Evolutionary conservation across 140 eudicot genomes (phyloP), one percentile per base, ranked within the genome.

Genomic region (Oenanthe javanica): DNA sequence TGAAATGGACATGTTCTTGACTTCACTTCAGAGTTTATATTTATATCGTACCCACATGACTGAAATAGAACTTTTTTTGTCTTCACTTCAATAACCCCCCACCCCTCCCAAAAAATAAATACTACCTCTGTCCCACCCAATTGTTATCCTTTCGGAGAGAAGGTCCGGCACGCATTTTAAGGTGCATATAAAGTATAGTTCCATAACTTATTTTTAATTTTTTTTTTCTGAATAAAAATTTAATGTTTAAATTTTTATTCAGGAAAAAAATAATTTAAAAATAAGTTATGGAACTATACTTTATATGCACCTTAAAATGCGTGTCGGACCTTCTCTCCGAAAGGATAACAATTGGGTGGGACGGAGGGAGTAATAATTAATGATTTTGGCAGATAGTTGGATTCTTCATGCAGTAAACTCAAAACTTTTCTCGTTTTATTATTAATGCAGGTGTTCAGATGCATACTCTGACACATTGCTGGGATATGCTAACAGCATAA

Each of bases 401-500:
- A 70, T 42, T 38, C 75, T 40, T 70, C 10, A 70, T 9, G 23
- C 70, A 36, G 12, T 70, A 18, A 70, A 70, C 19, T 7, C 6
- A 2, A 40, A 2, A 71, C 64, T n/a, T 83, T 66, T 63, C 79
- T 63, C 45, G 10, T 12, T 72, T 70, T 83, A 73, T 80, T 70
- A 70, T 66, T 27, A 42, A 63, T 43, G 21, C 72, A 96, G 99
- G 99, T 93, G 97, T 84, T 86, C 99, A 31, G 99, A 96, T 91
- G 98, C 99, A 23, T 96, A 96, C 84, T 96, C 99, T 64, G 99
- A 96, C 81, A 96, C 96, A 52, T 84, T 96, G 82, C 85, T 96
- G 79, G 99, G 99, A 55, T 96, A 96, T 87, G 99, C 99, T 48
- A 96, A 96, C 84, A 93, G 99, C 96, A 93, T 96, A 81, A 88